phyloP scores from a whole-genome alignment of 371 early-diverging fungal genomes.

The Rhizopus arrhizus region DNA sequence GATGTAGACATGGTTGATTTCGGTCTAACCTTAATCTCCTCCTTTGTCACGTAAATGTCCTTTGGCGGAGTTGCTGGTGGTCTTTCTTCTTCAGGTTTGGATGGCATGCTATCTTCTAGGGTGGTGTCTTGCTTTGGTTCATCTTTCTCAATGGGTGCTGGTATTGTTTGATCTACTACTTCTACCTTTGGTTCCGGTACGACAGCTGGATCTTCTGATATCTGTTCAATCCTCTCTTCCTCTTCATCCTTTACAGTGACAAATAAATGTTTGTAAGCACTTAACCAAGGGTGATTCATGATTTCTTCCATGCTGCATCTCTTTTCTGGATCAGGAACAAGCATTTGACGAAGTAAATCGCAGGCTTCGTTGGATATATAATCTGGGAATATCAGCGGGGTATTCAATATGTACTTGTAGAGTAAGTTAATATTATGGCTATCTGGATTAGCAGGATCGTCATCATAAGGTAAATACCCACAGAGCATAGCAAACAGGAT shows the following conservation, averaged over 20 bases:
- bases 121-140: too few relatives aligned
- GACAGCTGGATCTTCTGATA: not conserved
- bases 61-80: conserved; percentile 5
- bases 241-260: conserved; percentile 26
- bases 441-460: conserved; percentile 96
- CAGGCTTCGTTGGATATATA: conserved; percentile 82
- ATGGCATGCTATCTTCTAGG: not conserved
- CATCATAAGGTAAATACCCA: conserved; percentile 99
- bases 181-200: conserved; percentile 9
- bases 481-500: conserved; percentile 96
- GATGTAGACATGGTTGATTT: conserved; percentile 25
- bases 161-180: not conserved
- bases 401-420: conserved; percentile 93
- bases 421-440: conserved; percentile 95
- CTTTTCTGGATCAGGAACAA: conserved; percentile 89
- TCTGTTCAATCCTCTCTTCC: not conserved
- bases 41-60: not conserved
- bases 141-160: too few relatives aligned
- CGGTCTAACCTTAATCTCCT: conserved; percentile 11
- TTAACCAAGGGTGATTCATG: conserved; percentile 80
- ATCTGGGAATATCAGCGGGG: conserved; percentile 90
- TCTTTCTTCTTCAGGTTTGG: conserved; percentile 13
- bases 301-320: conserved; percentile 87
- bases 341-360: conserved; percentile 84
- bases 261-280: conserved; percentile 38